Conservation (phyloP, 257 asterid species). For the Nicotiana obtusifolia region DNA sequence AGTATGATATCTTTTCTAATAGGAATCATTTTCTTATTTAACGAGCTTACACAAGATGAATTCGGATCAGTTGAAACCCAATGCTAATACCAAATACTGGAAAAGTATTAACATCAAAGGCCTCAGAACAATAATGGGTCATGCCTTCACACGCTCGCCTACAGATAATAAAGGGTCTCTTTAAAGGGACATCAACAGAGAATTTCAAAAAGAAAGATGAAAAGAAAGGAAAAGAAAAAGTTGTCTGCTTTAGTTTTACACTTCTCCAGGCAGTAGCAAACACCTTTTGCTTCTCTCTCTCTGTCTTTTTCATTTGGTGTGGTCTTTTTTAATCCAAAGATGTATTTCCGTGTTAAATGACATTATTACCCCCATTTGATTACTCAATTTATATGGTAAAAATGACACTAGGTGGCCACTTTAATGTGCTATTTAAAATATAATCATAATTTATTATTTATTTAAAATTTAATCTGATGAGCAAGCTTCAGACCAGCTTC, state of each 20-base stretch:
- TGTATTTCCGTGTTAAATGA: not conserved
- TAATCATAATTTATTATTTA: too few species aligned
- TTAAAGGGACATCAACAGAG: not conserved
- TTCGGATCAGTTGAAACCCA: accelerated
- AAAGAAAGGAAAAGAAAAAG: constrained; percentile 11
- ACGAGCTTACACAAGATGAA: too few species aligned
- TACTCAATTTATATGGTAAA: not conserved
- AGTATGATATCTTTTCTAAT: too few species aligned
- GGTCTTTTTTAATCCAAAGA: not conserved
- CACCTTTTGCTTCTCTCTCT: not conserved
- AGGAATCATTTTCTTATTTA: too few species aligned
- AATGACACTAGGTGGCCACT: too few species aligned
- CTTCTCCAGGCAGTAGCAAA: constrained; percentile 9
- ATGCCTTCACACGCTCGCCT: constrained; percentile 20
- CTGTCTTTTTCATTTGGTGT: not conserved
- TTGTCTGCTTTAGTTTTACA: constrained; percentile 19
- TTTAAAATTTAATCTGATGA: too few species aligned
- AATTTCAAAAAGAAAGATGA: constrained; percentile 17
- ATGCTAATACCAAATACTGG: accelerated
- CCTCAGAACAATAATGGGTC: not conserved
- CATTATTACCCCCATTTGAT: not conserved
- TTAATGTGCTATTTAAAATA: too few species aligned
- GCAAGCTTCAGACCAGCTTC: too few species aligned
- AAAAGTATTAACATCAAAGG: not conserved
- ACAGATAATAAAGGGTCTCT: not conserved